A percentile compares a stretch with the other conserved stretches of the same genome.
These are phyloP conservation scores for Poa annua DNA, from an alignment of 176 grass and related monocot genomes.

Conservation along the genomic window DNA sequence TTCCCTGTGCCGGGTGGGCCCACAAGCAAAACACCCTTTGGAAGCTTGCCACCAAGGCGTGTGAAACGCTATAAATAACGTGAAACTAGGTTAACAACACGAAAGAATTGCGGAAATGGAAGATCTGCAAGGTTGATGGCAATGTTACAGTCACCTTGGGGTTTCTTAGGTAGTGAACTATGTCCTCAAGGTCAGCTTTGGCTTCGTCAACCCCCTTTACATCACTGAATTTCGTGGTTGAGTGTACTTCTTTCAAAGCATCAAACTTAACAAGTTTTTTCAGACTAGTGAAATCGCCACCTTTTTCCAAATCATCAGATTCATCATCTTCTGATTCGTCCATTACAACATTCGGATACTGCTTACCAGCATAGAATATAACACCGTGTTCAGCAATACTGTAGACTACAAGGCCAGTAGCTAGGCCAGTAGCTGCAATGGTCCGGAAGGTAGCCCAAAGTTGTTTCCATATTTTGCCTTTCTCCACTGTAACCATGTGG, in stretches of 20 bases:
- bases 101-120: not conserved
- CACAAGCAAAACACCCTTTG: constrained; percentile 89
- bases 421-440: not conserved
- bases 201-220: constrained; percentile 93
- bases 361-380: too few species aligned
- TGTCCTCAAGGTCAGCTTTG: constrained; percentile 94
- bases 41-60: constrained; percentile 87
- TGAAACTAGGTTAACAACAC: constrained; percentile 3
- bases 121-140: not conserved
- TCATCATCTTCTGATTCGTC: too few species aligned
- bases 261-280: not conserved
- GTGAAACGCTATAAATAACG: constrained; percentile 71
- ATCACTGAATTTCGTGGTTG: constrained; percentile 76
- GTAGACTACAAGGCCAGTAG: too few species aligned
- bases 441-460: constrained; percentile 58
- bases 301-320: too few species aligned
- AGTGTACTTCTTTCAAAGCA: constrained; percentile 78
- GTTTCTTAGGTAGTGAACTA: constrained; percentile 88
- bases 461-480: constrained; percentile 72
- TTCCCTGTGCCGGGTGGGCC: constrained; percentile 92
- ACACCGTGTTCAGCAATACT: too few species aligned
- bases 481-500: constrained; percentile 59
- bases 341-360: too few species aligned
- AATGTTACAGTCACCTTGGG: constrained; percentile 55
- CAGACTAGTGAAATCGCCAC: too few species aligned